Base-by-base conservation (phyloP, 331 rosid species). In the Erythrophleum ivorense region DNA sequence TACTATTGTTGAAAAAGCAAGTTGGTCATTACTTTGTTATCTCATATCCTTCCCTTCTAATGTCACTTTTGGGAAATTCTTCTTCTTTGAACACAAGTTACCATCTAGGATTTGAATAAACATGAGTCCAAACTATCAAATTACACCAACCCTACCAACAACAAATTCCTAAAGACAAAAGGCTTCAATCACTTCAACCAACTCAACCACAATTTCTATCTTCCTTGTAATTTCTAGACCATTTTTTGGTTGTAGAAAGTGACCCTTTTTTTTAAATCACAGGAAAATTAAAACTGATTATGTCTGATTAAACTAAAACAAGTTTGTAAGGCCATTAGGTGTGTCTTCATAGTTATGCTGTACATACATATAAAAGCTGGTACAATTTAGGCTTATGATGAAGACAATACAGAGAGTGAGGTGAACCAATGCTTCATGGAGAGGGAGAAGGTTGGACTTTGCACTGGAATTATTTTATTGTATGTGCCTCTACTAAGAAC, bases 381-480 rank as follows among this genome's bases (percentile, higher is more conserved):
- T 65, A 46, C 67, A 24, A 6, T 75, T 21, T 4, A 60, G 21
- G 73, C 31, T 46, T 19, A 2, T 59, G 73, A 76, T 4, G 24
- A 62, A 52, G 68, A 70, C 85, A 77, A 49, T 64, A 78, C 46
- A 55, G 57, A 72, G 15, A 75, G 40, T 18, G 31, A 59, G 72
- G 46, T 48, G 63, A 24, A 52, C 33, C 41, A 62, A 40, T 72
- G n/a, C 64, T 67, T 60, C 53, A 58, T 59, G 78, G n/a, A 57
- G 36, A 58, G 15, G 48, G 45, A 59, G 73, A 57, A 84, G 67
- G 68, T 10, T 60, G 78, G 78, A 49, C 16, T 49, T 69, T 19
- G 53, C 9, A 10, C n/a, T 75, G 87, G 57, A 84, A 45, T 69
- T 53, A 81, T 80, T 75, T 68, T 15, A 76, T 76, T 76, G 79